These are phyloP conservation scores for Cardamine occulta DNA, from an alignment of 345 rosid genomes.

Conservation along the genomic window DNA sequence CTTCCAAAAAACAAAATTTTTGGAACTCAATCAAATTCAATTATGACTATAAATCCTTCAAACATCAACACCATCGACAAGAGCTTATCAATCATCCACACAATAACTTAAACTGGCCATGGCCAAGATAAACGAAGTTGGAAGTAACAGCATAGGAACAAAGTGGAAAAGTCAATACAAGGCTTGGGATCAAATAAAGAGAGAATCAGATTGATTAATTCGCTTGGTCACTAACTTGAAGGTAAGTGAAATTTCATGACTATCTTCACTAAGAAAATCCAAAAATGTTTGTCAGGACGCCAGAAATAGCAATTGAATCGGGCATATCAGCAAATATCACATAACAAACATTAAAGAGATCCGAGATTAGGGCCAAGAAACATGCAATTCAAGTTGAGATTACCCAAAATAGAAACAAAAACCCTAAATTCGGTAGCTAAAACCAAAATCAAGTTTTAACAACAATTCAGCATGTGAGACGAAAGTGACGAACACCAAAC, in stretches of 20 bases:
- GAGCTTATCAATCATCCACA: neutral
- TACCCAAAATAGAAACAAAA: slow-evolving; percentile 30
- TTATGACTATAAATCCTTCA: neutral
- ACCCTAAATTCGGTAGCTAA: slow-evolving; percentile 15
- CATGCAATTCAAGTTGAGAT: slow-evolving; percentile 35
- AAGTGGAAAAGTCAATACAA: neutral
- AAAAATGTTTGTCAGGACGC: slow-evolving; percentile 10
- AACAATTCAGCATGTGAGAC: slow-evolving; percentile 7
- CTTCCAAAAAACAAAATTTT: neutral
- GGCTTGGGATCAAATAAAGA: neutral
- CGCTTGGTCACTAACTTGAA: slow-evolving; percentile 34
- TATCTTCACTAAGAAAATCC: slow-evolving; percentile 26
- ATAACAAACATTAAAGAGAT: slow-evolving; percentile 49
- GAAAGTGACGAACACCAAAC: slow-evolving; percentile 27
- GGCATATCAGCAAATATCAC: neutral
- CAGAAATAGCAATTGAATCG: slow-evolving; percentile 44
- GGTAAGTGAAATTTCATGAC: slow-evolving; percentile 34
- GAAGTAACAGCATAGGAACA: neutral
- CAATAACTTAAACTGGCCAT: slow-evolving; percentile 4
- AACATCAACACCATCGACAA: slow-evolving; percentile 3
- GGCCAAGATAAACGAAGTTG: neutral
- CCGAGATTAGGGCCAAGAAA: slow-evolving; percentile 57
- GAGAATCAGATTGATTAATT: slow-evolving; percentile 31
- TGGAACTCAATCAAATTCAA: slow-evolving; percentile 19
- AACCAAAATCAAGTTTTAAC: slow-evolving; percentile 8